Conservation (phyloP, 306 rosid genomes). For the Rosa chinensis region DNA sequence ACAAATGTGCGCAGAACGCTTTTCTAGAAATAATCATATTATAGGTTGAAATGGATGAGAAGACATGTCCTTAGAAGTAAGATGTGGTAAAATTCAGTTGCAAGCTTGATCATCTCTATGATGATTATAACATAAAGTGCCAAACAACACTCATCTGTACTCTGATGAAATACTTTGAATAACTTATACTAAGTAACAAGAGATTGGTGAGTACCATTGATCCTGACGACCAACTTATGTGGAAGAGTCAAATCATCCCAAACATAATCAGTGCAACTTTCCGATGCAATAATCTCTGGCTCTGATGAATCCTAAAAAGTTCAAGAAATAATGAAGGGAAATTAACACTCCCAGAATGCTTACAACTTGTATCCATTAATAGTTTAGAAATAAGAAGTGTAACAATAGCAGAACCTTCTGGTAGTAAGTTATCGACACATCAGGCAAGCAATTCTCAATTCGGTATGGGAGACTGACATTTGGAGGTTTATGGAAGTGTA, state of each 20-base stretch:
- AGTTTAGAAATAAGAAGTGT: slow-evolving; percentile 22
- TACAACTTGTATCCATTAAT: slow-evolving; percentile 15
- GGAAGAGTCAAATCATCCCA: slow-evolving; percentile 97
- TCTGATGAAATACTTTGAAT: slow-evolving; percentile 8
- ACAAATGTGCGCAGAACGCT: not conserved
- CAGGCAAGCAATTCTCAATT: slow-evolving; percentile 67
- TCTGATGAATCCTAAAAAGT: slow-evolving; percentile 63
- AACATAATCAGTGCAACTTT: slow-evolving; percentile 65
- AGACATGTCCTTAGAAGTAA: not conserved
- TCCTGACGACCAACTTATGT: slow-evolving; percentile 60
- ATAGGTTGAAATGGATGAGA: slow-evolving; percentile 14
- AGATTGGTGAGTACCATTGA: slow-evolving; percentile 51
- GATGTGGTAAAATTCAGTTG: not conserved
- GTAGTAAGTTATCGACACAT: slow-evolving; percentile 70
- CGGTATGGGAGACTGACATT: slow-evolving; percentile 78
- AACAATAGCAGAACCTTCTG: slow-evolving; percentile 66
- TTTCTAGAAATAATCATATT: not conserved
- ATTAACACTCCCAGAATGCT: slow-evolving; percentile 1
- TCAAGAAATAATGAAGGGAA: slow-evolving; percentile 28
- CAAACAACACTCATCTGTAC: not conserved
- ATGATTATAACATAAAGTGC: slow-evolving; percentile 9
- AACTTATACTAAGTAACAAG: slow-evolving; percentile 11
- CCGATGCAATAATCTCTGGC: slow-evolving; percentile 78
- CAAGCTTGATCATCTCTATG: slow-evolving; percentile 13
- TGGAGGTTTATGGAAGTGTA: slow-evolving; percentile 81